Evolutionary conservation across 345 rosid genomes (phyloP).

Genomic region (Eucalyptus pauciflora): DNA sequence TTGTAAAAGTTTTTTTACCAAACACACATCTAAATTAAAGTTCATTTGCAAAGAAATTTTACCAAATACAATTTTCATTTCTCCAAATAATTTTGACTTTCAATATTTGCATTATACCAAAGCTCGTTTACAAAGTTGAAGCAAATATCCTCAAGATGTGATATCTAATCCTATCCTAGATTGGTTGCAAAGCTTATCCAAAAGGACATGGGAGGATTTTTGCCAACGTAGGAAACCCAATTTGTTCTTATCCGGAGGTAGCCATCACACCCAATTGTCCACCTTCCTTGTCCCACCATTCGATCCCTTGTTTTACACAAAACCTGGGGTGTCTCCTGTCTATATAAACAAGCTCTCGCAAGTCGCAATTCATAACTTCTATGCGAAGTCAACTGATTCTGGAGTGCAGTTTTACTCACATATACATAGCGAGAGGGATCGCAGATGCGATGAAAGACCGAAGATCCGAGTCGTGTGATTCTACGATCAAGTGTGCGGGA

Average conservation of each 20-base stretch:
- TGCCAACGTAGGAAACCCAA: background rate
- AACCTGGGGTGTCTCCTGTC: background rate
- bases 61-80: fast-evolving
- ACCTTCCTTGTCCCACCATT: background rate
- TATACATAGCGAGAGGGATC: background rate
- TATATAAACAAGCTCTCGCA: background rate
- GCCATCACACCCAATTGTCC: background rate
- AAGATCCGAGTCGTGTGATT: background rate
- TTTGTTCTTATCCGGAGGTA: background rate
- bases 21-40: no score
- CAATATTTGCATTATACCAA: fast-evolving
- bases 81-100: no score
- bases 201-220: background rate
- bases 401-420: background rate
- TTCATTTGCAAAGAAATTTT: no score
- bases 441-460: background rate
- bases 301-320: background rate
- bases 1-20: no score
- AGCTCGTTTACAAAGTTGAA: no score
- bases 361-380: background rate
- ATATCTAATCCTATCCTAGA: background rate
- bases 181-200: background rate
- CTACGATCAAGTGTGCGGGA: background rate
- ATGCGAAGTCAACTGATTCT: background rate
- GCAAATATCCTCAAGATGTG: fast-evolving